phyloP scores from a whole-genome alignment of 2,329 filamentous ascomycete genomes.

The Epichloe aotearoae region DNA sequence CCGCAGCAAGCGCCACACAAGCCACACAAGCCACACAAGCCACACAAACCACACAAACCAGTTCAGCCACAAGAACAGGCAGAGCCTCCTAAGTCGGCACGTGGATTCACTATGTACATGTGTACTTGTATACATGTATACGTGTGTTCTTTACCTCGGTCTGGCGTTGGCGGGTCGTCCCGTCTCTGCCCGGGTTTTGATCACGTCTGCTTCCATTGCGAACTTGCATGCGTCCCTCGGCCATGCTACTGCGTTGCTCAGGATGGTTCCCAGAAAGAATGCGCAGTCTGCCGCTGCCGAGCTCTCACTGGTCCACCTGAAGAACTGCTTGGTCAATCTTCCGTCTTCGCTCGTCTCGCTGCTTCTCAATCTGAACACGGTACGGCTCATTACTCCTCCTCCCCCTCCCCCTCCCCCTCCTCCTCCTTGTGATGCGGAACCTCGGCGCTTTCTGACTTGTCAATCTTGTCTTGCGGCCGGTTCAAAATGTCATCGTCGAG shows the following conservation, averaged over 20 bases:
- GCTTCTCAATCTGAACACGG: conserved; percentile 79
- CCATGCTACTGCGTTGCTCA: conserved; percentile 5
- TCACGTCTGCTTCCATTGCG: too few relatives aligned
- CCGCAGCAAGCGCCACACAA: background rate
- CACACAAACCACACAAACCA: background rate
- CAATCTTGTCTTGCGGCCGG: conserved; percentile 42
- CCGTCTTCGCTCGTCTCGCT: conserved; percentile 72
- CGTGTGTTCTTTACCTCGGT: conserved; percentile 12
- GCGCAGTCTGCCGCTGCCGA: conserved; percentile 61
- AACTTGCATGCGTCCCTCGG: background rate
- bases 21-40: background rate
- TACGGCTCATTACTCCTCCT: conserved; percentile 30
- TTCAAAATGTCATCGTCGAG: conserved; percentile 94
- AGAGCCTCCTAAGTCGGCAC: conserved; percentile 15
- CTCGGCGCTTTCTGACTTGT: background rate
- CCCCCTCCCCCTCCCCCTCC: too few relatives aligned
- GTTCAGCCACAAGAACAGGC: background rate
- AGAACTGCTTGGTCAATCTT: conserved; percentile 91
- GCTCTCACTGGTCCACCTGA: conserved; percentile 72
- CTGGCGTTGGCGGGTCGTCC: background rate
- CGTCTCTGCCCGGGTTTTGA: background rate
- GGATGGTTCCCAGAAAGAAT: conserved; percentile 39
- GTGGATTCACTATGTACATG: conserved; percentile 13
- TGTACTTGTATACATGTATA: too few relatives aligned
- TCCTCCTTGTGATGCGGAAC: background rate